phyloP scores from a whole-genome alignment of 1,284 basidiomycete species.

The Papiliotrema laurentii region DNA sequence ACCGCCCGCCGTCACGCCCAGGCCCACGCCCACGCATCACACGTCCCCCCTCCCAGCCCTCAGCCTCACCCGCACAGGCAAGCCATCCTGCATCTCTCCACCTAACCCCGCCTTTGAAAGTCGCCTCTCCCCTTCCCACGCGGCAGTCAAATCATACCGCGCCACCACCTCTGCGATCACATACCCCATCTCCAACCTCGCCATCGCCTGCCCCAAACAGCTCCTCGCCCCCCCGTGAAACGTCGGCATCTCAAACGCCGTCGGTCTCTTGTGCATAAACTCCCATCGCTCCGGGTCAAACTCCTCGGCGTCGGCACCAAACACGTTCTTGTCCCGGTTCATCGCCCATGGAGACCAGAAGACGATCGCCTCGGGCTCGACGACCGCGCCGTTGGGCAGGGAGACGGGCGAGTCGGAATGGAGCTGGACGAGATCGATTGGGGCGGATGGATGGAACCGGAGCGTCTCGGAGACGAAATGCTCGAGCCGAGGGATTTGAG shows the following conservation, averaged over 20 bases:
- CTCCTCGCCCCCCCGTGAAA: constrained; percentile 25
- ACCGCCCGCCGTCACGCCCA: no score
- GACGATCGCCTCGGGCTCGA: constrained; percentile 14
- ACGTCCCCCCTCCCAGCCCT: not conserved
- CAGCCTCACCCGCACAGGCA: not conserved
- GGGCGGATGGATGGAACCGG: constrained; percentile 20
- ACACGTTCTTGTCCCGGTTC: constrained; percentile 11
- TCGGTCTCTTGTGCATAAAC: constrained; percentile 8
- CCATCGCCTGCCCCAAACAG: constrained; percentile 22
- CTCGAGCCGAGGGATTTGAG: constrained; percentile 5
- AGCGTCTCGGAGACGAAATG: constrained; percentile 19
- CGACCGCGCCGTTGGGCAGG: constrained; percentile 14
- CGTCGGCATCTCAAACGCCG: constrained; percentile 22
- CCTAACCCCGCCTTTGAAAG: constrained; percentile 13
- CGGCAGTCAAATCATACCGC: constrained; percentile 14
- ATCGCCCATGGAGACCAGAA: constrained; percentile 22
- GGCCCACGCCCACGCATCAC: not conserved
- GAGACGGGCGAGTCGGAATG: constrained; percentile 2
- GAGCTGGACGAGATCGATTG: constrained; percentile 18
- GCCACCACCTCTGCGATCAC: constrained; percentile 12
- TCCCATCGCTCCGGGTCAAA: constrained; percentile 21
- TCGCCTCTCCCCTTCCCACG: constrained; percentile 3
- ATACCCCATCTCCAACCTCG: constrained; percentile 16
- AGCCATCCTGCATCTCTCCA: constrained; percentile 9
- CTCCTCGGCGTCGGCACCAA: constrained; percentile 10